A percentile compares a stretch with the other conserved stretches of the same genome.
Evolutionary conservation across 305 asterid genomes (phyloP).

Genomic region (Solanum chacoense): DNA sequence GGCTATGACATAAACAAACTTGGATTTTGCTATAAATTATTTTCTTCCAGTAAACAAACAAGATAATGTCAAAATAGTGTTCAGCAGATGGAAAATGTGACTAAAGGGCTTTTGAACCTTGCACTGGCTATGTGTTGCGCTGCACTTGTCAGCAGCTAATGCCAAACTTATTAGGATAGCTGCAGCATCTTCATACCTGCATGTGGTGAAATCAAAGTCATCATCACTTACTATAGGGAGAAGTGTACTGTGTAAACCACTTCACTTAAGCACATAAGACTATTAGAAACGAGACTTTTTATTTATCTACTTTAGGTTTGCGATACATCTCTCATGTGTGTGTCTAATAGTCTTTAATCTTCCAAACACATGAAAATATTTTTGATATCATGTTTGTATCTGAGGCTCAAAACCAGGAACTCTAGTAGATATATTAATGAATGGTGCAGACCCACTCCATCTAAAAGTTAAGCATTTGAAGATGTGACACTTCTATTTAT

Average conservation of each 20-base stretch:
- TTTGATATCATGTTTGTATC: not conserved
- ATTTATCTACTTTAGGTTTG: not conserved
- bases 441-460: not conserved
- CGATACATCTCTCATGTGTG: not conserved
- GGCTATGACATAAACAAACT: not conserved
- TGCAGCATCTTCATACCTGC: conserved; percentile 89
- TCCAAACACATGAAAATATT: not conserved
- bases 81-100: not conserved
- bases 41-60: not conserved
- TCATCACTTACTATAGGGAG: not conserved
- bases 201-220: conserved; percentile 12
- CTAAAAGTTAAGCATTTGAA: not conserved
- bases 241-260: not conserved
- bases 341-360: not conserved
- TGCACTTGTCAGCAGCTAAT: conserved; percentile 78
- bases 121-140: conserved; percentile 88
- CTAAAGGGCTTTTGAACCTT: conserved; percentile 41
- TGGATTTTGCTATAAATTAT: not conserved
- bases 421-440: not conserved
- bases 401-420: not conserved
- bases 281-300: not conserved
- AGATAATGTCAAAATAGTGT: not conserved
- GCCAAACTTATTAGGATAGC: conserved; percentile 55
- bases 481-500: not conserved
- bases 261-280: not conserved